These are phyloP conservation scores for Theileria luwenshuni DNA, from an alignment of 169 alveolate genomes.

Conservation along the genomic window DNA sequence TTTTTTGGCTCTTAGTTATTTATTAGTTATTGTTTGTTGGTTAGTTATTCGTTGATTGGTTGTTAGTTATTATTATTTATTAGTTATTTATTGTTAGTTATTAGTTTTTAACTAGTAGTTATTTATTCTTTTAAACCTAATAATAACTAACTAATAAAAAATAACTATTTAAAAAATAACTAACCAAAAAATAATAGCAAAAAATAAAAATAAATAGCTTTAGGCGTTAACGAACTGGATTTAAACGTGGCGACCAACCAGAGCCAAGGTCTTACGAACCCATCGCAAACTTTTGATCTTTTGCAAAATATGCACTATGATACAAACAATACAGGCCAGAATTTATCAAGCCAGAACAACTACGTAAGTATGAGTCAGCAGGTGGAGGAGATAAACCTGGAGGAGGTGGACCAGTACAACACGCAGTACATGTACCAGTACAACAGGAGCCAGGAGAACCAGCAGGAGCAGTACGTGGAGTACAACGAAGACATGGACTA, in stretches of 20 bases:
- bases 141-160: too few relatives aligned
- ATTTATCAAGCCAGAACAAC: not conserved
- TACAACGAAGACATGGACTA: constrained; percentile 11
- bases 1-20: too few relatives aligned
- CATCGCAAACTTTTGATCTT: constrained; percentile 21
- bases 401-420: not conserved
- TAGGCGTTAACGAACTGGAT: constrained; percentile 17
- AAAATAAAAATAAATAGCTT: too few relatives aligned
- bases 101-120: too few relatives aligned
- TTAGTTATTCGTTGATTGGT: too few relatives aligned
- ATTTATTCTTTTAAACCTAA: too few relatives aligned
- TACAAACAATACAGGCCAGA: constrained; percentile 1
- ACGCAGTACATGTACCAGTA: constrained; percentile 9
- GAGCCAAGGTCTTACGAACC: constrained; percentile 4
- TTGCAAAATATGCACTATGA: constrained; percentile 24
- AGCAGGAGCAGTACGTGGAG: constrained; percentile 18
- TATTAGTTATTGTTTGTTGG: too few relatives aligned
- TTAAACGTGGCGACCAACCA: constrained; percentile 11
- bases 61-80: too few relatives aligned
- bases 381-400: not conserved
- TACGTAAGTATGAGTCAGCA: not conserved
- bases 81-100: too few relatives aligned
- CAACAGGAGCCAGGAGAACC: constrained; percentile 1
- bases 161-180: too few relatives aligned
- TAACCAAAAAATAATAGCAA: too few relatives aligned